A percentile compares a stretch with the other conserved stretches of the same genome.
phyloP scores from a whole-genome alignment of 139 green algal species.

The Closterium sp. region DNA sequence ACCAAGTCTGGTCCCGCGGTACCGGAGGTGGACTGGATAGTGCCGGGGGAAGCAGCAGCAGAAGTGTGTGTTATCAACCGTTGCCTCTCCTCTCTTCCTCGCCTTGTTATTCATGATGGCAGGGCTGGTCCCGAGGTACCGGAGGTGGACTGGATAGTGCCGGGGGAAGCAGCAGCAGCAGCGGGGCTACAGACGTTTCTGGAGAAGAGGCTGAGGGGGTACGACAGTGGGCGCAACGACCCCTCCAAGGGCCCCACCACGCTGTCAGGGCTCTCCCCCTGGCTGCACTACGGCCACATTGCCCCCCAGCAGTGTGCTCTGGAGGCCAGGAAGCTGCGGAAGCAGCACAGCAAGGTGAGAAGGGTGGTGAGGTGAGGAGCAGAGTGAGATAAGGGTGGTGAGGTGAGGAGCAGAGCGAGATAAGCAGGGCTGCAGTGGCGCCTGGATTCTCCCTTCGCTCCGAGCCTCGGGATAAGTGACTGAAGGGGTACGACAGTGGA shows the following conservation, averaged over 20 bases:
- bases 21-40: conserved; percentile 83
- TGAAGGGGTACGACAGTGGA: too few species aligned
- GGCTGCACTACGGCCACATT: conserved; percentile 89
- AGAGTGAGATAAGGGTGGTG: too few species aligned
- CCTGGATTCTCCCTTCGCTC: too few species aligned
- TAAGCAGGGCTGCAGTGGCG: too few species aligned
- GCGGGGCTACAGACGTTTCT: conserved; percentile 69
- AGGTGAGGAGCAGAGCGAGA: too few species aligned
- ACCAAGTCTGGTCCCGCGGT: conserved; percentile 63
- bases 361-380: too few species aligned
- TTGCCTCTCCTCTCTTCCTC: conserved; percentile 57
- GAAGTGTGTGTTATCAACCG: conserved; percentile 20
- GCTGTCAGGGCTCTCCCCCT: conserved; percentile 82
- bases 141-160: conserved; percentile 80
- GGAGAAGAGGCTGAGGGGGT: too few species aligned
- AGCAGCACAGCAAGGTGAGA: too few species aligned
- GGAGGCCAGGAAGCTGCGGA: conserved; percentile 57
- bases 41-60: conserved; percentile 67
- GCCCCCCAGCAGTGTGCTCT: conserved; percentile 73
- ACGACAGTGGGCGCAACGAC: conserved; percentile 82
- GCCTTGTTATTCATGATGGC: too few species aligned
- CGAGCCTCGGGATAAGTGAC: too few species aligned
- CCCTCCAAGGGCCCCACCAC: conserved; percentile 58
- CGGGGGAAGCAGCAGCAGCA: conserved; percentile 63
- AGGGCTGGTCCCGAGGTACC: conserved; percentile 43